These are phyloP conservation scores for Bertia moriformis DNA, from an alignment of 2,329 filamentous ascomycete species.

Conservation along the genomic window DNA sequence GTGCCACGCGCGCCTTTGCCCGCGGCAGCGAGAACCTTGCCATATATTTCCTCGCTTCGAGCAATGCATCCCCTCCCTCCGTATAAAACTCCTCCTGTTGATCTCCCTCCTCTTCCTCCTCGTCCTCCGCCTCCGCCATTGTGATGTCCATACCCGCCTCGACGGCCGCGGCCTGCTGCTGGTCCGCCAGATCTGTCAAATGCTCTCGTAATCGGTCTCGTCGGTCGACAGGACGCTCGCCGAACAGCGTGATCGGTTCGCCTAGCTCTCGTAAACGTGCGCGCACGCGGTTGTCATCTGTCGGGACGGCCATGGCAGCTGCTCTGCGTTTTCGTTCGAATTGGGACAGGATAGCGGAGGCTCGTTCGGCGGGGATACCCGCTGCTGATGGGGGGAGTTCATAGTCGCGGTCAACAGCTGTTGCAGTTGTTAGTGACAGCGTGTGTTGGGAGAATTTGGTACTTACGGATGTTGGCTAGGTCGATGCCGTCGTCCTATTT, in stretches of 20 bases:
- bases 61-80: constrained; percentile 41
- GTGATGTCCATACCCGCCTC: constrained; percentile 15
- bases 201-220: constrained; percentile 52
- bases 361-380: constrained; percentile 43
- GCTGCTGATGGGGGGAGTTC: constrained; percentile 33
- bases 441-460: constrained; percentile 3
- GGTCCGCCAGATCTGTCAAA: constrained; percentile 22
- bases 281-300: constrained; percentile 55
- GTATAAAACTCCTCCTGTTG: constrained; percentile 63
- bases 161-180: too few relatives aligned
- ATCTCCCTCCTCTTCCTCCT: constrained; percentile 31
- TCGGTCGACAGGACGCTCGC: constrained; percentile 52
- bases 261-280: constrained; percentile 46
- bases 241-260: constrained; percentile 60
- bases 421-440: constrained; percentile 23
- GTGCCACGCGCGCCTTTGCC: constrained; percentile 43
- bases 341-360: constrained; percentile 48
- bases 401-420: constrained; percentile 55
- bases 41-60: constrained; percentile 48
- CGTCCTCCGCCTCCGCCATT: constrained; percentile 16
- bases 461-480: neutral
- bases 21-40: constrained; percentile 51
- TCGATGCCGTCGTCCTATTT: too few relatives aligned
- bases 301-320: constrained; percentile 57
- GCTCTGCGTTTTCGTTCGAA: constrained; percentile 57